These are phyloP conservation scores for Aspergillus oerlinghausenensis DNA, from an alignment of 2,329 filamentous ascomycete genomes.

Conservation along the genomic window DNA sequence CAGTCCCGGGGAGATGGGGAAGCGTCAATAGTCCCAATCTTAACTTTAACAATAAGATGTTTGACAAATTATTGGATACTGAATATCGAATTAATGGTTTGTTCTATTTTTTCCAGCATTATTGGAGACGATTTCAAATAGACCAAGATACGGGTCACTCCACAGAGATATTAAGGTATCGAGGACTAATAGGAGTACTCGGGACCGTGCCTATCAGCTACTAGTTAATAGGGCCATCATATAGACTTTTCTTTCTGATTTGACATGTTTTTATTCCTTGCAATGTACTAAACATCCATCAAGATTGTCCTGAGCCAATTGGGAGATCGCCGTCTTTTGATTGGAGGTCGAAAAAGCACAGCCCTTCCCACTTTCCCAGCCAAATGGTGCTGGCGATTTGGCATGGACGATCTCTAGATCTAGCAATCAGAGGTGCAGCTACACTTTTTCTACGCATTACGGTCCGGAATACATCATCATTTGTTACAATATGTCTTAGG, in stretches of 20 bases:
- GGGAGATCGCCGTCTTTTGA: conserved; percentile 1
- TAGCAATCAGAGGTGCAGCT: background rate
- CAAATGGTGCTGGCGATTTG: background rate
- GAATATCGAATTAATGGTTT: background rate
- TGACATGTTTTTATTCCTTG: background rate
- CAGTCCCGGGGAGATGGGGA: background rate
- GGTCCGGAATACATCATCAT: background rate
- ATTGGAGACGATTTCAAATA: background rate
- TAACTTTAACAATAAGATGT: background rate
- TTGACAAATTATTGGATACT: background rate
- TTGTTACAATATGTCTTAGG: background rate
- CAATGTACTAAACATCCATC: background rate
- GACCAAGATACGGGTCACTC: no score
- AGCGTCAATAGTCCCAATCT: background rate
- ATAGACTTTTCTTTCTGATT: background rate
- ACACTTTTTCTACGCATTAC: background rate
- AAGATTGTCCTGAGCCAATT: background rate
- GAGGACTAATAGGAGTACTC: background rate
- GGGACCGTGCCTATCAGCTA: background rate
- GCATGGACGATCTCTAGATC: background rate
- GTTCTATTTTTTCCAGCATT: background rate
- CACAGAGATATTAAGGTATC: background rate
- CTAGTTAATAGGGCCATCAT: background rate
- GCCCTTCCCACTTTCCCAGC: conserved; percentile 1
- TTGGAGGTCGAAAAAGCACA: conserved; percentile 3